phyloP scores from a whole-genome alignment of 1,284 basidiomycete species.

The Thecaphora thlaspeos region DNA sequence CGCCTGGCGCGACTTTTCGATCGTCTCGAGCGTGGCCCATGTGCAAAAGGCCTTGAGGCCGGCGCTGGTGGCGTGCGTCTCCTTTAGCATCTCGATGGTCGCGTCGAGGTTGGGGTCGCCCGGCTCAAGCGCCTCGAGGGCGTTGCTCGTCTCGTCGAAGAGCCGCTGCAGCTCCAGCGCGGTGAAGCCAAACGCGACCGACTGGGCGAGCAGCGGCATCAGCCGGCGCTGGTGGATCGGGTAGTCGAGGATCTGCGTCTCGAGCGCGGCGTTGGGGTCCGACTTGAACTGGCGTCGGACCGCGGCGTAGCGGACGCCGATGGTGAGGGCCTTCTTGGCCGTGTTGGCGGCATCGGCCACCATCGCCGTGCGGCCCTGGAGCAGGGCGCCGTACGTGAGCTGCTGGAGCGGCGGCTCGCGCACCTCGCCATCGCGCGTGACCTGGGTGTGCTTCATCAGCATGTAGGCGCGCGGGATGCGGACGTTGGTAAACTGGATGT shows the following conservation, averaged over 20 bases:
- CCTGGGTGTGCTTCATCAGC: constrained; percentile 67
- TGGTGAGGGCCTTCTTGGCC: constrained; percentile 63
- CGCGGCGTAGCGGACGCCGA: constrained; percentile 64
- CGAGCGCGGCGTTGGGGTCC: constrained; percentile 51
- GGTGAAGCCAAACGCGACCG: constrained; percentile 64
- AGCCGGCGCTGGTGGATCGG: constrained; percentile 66
- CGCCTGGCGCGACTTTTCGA: constrained; percentile 64
- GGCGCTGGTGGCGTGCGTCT: constrained; percentile 65
- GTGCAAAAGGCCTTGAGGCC: constrained; percentile 67
- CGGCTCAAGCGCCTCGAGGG: constrained; percentile 63
- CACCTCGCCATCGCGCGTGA: constrained; percentile 61
- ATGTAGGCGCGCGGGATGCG: constrained; percentile 64
- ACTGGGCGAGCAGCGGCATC: constrained; percentile 64
- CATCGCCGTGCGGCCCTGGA: constrained; percentile 64
- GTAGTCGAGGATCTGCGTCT: constrained; percentile 65
- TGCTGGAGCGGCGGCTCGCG: constrained; percentile 63
- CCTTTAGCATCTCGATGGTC: constrained; percentile 63
- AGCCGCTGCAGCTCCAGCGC: constrained; percentile 59
- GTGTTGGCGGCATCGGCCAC: constrained; percentile 63
- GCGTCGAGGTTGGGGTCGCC: constrained; percentile 54
- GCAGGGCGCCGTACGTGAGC: constrained; percentile 65
- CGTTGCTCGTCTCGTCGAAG: constrained; percentile 60
- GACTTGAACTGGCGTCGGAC: constrained; percentile 64
- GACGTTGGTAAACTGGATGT: constrained; percentile 63
- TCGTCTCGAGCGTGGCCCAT: constrained; percentile 64